phyloP scores from a whole-genome alignment of 495 filamentous ascomycete genomes.

The Thermothielavioides terrestris region DNA sequence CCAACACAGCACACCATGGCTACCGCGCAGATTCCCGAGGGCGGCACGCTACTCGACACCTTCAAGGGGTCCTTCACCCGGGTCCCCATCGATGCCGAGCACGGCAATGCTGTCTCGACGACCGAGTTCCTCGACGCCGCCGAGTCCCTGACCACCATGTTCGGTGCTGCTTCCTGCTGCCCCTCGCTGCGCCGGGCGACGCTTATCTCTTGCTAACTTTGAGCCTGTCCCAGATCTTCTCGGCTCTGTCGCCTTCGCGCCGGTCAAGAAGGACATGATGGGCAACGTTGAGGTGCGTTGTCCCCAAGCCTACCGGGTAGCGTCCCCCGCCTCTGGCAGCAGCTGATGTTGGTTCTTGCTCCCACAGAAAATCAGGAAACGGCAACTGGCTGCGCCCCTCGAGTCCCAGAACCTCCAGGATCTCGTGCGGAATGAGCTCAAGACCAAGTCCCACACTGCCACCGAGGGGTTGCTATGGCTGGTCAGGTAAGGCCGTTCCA shows the following conservation, averaged over 20 bases:
- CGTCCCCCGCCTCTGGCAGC: not conserved
- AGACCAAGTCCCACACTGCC: conserved; percentile 74
- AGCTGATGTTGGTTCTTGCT: conserved; percentile 5
- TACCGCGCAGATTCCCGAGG: conserved; percentile 42
- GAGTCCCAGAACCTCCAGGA: conserved; percentile 74
- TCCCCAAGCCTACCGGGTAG: not conserved
- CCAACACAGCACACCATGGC: conserved; percentile 32
- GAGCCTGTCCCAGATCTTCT: conserved; percentile 56
- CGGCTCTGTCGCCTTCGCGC: conserved; percentile 69
- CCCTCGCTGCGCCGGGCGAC: not conserved
- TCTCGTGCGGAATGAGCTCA: conserved; percentile 77
- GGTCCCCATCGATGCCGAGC: conserved; percentile 62
- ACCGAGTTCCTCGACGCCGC: conserved; percentile 86
- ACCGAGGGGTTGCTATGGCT: conserved; percentile 90
- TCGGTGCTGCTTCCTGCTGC: conserved; percentile 57
- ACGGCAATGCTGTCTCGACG: conserved; percentile 71
- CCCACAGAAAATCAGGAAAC: conserved; percentile 77
- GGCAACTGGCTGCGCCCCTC: conserved; percentile 64
- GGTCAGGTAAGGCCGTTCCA: conserved; percentile 52
- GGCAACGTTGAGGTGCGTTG: conserved; percentile 79
- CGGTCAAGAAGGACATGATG: conserved; percentile 82
- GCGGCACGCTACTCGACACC: conserved; percentile 74
- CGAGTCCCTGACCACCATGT: conserved; percentile 74
- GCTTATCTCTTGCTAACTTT: not conserved
- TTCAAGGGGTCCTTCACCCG: conserved; percentile 73